Conservation (phyloP, 2,329 filamentous ascomycete genomes). For the Septoria petroselini region DNA sequence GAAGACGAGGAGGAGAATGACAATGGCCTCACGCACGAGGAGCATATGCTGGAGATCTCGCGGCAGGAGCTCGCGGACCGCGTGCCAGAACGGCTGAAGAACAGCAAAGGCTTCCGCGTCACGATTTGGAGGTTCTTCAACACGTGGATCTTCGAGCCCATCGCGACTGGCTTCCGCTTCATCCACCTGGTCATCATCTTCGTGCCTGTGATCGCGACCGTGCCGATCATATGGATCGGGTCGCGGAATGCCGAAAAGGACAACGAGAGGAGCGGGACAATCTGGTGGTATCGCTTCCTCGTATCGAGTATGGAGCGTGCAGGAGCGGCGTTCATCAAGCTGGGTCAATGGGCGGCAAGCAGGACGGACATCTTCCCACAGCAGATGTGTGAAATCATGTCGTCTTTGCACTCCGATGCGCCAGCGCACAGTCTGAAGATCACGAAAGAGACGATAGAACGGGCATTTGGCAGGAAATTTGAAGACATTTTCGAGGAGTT, state of each 20-base stretch:
- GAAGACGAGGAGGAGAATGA: conserved; percentile 47
- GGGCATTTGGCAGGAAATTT: conserved; percentile 78
- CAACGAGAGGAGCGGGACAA: conserved; percentile 72
- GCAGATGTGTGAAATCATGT: conserved; percentile 91
- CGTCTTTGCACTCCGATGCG: conserved; percentile 88
- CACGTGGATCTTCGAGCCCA: conserved; percentile 70
- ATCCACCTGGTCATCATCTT: conserved; percentile 84
- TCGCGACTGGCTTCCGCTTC: conserved; percentile 84
- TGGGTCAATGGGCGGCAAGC: conserved; percentile 98
- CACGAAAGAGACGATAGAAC: conserved; percentile 74
- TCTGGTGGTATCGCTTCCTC: conserved; percentile 94
- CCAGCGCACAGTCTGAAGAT: conserved; percentile 81
- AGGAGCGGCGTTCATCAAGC: conserved; percentile 96
- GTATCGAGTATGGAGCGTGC: conserved; percentile 88
- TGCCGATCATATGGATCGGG: conserved; percentile 81
- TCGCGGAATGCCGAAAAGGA: conserved; percentile 59
- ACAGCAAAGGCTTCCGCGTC: conserved; percentile 58
- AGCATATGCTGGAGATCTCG: conserved; percentile 82
- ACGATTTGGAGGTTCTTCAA: conserved; percentile 66
- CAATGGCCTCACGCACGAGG: conserved; percentile 67
- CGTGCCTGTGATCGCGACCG: conserved; percentile 76
- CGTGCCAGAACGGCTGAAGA: conserved; percentile 60
- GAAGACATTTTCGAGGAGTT: conserved; percentile 97
- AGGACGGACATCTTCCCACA: conserved; percentile 93
- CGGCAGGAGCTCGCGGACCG: conserved; percentile 71